Evolutionary conservation across 2,329 filamentous ascomycete genomes (phyloP), one percentile per base, ranked within the genome.

Genomic region (Herpotrichia juniperi): DNA sequence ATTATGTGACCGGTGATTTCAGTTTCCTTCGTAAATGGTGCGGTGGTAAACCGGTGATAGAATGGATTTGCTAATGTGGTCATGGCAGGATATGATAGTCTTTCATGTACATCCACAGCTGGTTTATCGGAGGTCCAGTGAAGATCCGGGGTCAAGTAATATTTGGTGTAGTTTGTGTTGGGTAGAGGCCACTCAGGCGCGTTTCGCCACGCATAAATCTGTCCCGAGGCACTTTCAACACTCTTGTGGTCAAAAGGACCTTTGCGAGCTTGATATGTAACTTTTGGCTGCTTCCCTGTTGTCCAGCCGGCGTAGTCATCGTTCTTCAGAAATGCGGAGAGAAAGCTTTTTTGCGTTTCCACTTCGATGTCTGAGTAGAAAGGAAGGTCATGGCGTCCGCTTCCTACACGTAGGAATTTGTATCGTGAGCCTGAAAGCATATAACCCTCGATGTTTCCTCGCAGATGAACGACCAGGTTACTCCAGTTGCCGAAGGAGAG

Each of bases 301-400:
- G 74, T 62, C 85, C 86, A 88, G n/a, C 85, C 85, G 0, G 76
- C 76, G 0, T 76, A 74, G 59, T 90, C 88, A 0, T 89, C 79
- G 1, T 79, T 83, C 58, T 89, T 90, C 28, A 91, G 78, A 63
- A 91, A 91, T 0, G 87, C 87, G 52, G 89, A 85, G 0, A 90
- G 74, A 67, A 91, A 91, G 58, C 82, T 84, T 40, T 77, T 79
- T 63, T 90, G 88, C 0, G 90, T 61, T 53, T 87, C 84, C 0
- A 88, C 87, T 56, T 89, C 85, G 42, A 89, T 84, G 1, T 81
- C 69, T 64, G 89, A 89, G 72, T 89, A 91, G 65, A 89, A 89
- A 0, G 86, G 87, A 1, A 89, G 76, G 60, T 89, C 87, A 56
- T 90, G 87, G 0, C 87, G 79, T 1, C 87, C 87, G 0, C 81